phyloP scores from a whole-genome alignment of 2,329 filamentous ascomycete species.

The Epichloe sp. region DNA sequence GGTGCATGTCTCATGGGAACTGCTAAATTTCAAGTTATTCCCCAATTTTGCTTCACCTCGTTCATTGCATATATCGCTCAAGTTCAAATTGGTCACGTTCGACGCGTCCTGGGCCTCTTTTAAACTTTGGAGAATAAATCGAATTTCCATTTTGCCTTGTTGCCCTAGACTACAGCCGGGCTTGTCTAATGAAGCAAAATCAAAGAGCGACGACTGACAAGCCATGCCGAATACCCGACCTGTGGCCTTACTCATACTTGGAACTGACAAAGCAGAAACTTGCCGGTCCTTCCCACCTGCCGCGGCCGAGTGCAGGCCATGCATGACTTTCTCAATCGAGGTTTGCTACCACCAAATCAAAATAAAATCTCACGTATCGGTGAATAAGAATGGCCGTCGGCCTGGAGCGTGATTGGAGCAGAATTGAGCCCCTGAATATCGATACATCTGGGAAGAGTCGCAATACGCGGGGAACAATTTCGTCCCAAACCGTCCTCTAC shows the following conservation, averaged over 20 bases:
- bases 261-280: slow-evolving; percentile 8
- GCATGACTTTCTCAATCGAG: background rate
- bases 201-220: slow-evolving; percentile 24
- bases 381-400: slow-evolving; percentile 15
- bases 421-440: slow-evolving; percentile 19
- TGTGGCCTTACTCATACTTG: slow-evolving; percentile 16
- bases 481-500: slow-evolving; percentile 18
- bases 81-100: background rate
- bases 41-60: background rate
- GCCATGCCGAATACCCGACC: slow-evolving; percentile 17
- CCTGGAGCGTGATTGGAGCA: slow-evolving; percentile 13
- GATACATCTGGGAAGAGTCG: slow-evolving; percentile 13
- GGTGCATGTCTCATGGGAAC: background rate
- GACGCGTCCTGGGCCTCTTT: background rate
- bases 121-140: background rate
- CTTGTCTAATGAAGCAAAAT: slow-evolving; percentile 15
- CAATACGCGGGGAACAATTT: slow-evolving; percentile 14
- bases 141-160: slow-evolving; percentile 8
- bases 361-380: slow-evolving; percentile 14
- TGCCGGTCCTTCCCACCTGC: slow-evolving; percentile 1
- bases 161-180: slow-evolving; percentile 21
- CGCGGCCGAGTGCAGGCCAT: slow-evolving; percentile 3
- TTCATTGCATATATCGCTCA: background rate
- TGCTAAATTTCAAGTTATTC: background rate
- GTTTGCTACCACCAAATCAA: slow-evolving; percentile 8